phyloP scores from a whole-genome alignment of 352 stramenopile genomes.

The Phytopythium litorale region DNA sequence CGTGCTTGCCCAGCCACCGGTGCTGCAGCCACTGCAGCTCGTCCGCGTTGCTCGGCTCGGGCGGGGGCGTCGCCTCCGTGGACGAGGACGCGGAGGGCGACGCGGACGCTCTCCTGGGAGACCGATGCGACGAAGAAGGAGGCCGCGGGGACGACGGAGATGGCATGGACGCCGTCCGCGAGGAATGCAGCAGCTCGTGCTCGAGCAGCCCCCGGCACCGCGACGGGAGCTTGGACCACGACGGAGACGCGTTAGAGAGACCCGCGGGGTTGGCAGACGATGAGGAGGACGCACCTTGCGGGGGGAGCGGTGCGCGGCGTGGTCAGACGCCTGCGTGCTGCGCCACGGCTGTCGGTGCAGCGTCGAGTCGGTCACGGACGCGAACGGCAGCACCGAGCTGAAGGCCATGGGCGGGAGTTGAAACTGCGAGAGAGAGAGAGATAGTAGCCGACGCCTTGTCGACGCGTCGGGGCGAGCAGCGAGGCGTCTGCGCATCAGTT shows the following conservation, averaged over 20 bases:
- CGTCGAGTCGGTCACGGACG: conserved; percentile 48
- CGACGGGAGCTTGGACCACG: conserved; percentile 27
- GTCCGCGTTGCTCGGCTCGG: conserved; percentile 37
- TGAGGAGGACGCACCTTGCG: conserved; percentile 25
- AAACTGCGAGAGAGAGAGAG: background rate
- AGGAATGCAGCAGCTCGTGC: conserved; percentile 16
- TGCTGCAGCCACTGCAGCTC: conserved; percentile 77
- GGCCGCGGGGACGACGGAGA: background rate
- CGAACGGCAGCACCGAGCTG: conserved; percentile 31
- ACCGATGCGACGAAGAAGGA: background rate
- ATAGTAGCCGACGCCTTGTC: background rate
- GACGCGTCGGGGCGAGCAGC: no score
- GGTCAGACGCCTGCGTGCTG: conserved; percentile 28
- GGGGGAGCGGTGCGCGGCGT: conserved; percentile 12
- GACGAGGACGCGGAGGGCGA: background rate
- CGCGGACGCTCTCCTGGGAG: background rate
- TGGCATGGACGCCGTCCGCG: background rate
- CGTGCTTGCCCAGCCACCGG: conserved; percentile 71
- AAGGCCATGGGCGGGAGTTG: background rate
- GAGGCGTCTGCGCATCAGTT: no score
- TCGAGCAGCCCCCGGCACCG: conserved; percentile 31
- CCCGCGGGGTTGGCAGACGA: background rate
- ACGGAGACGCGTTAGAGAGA: background rate
- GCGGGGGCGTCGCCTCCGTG: background rate
- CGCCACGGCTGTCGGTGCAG: conserved; percentile 52